These are phyloP conservation scores for Penicillium diatomitis DNA, from an alignment of 495 filamentous ascomycete species.

Conservation along the genomic window DNA sequence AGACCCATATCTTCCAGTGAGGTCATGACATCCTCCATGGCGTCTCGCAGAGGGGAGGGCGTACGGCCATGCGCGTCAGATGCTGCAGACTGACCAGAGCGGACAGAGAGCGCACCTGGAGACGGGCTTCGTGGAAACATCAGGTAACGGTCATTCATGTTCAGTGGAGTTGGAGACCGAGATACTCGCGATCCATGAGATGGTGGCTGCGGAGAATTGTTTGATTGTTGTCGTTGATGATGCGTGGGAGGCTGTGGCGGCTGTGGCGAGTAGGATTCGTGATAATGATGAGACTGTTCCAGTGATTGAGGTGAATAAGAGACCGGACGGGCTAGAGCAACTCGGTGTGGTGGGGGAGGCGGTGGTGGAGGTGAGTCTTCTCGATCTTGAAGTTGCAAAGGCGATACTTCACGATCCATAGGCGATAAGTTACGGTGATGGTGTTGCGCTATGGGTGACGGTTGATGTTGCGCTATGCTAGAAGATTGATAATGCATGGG, in stretches of 20 bases:
- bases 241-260: slow-evolving; percentile 6
- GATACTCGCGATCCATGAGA: slow-evolving; percentile 11
- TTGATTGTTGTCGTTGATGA: slow-evolving; percentile 1
- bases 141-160: slow-evolving; percentile 42
- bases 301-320: neutral
- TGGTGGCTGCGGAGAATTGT: slow-evolving; percentile 11
- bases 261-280: slow-evolving; percentile 1
- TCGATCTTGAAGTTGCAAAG: slow-evolving; percentile 20
- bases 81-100: slow-evolving; percentile 40
- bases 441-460: neutral
- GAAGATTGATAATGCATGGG: slow-evolving; percentile 2
- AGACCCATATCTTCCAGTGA: slow-evolving; percentile 84
- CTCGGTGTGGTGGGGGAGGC: slow-evolving; percentile 33
- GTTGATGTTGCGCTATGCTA: neutral
- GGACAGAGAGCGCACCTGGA: slow-evolving; percentile 41
- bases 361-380: slow-evolving; percentile 40
- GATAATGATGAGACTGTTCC: neutral
- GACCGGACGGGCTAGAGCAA: slow-evolving; percentile 19
- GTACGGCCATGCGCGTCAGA: slow-evolving; percentile 62
- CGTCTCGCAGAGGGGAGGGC: slow-evolving; percentile 81
- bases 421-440: slow-evolving; percentile 12
- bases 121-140: slow-evolving; percentile 47
- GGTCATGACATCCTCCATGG: slow-evolving; percentile 98
- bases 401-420: slow-evolving; percentile 19
- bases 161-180: slow-evolving; percentile 31